Evolutionary conservation across 2,329 filamentous ascomycete genomes (phyloP), one percentile per base, ranked within the genome.

Genomic region (Xylaria sp.): DNA sequence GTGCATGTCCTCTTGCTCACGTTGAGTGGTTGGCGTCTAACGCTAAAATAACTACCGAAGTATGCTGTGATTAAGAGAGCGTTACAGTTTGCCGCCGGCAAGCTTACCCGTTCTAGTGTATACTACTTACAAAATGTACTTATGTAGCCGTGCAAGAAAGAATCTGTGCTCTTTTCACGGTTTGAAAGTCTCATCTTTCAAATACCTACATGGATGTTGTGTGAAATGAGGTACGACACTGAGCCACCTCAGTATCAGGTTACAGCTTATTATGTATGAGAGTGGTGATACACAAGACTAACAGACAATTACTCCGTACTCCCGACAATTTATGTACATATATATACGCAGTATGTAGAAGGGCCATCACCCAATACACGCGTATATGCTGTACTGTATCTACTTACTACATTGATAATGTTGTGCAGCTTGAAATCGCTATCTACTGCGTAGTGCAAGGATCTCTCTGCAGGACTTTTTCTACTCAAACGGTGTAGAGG

Each of bases 41-140:
- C 61, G 61, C 65, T 65, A 65, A 65, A 57, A 53, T 15, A 67
- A 67, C 61, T 67, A 65, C 65, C 65, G 65, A 53, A 59, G 51
- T 61, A 67, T 61, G 61, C 51, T 61, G 51, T 57, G 61, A 56
- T 61, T 36, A 25, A 67, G 61, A 45, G 20, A 53, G 22, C 50
- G 56, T 61, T 57, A 44, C 13, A 64, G 25, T n/a, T 61, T 67
- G 65, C 61, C 61, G 61, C 44, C 56, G 65, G 61, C 61, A 67
- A n/a, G 49, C 29, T 29, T 17, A 39, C 61, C 22, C 17, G 5
- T 54, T 29, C 15, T 29, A n/a, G n/a, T n/a, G n/a, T 44, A 25
- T 31, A 50, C 22, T 31, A 31, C 22, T 4, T 49, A 49, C 22
- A n/a, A n/a, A n/a, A n/a, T n/a, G 4, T 50, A 29, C 25, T 17